phyloP scores from a whole-genome alignment of 139 green algal species.

The Pleodorina starrii region DNA sequence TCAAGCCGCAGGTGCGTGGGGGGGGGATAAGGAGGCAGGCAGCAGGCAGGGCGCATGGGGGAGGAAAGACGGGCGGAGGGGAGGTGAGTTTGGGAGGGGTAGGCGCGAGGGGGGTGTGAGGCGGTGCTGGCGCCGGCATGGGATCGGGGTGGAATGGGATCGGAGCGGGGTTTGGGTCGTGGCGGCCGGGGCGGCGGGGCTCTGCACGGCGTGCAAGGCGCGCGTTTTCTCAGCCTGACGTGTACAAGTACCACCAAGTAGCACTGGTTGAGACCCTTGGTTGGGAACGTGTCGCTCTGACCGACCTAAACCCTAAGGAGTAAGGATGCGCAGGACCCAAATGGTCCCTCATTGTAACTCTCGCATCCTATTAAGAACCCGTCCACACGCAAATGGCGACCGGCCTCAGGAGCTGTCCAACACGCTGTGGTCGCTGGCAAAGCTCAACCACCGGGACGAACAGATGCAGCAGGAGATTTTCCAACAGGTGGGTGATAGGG shows the following conservation, averaged over 20 bases:
- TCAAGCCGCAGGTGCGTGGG: slow-evolving; percentile 8
- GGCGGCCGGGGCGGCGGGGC: too few species aligned
- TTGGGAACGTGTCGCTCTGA: too few species aligned
- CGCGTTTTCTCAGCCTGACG: too few species aligned
- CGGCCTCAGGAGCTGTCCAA: slow-evolving; percentile 54
- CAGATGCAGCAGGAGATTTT: slow-evolving; percentile 8
- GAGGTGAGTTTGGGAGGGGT: too few species aligned
- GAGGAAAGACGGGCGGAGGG: too few species aligned
- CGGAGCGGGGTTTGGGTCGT: not conserved
- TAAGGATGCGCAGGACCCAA: too few species aligned
- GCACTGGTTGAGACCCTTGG: too few species aligned
- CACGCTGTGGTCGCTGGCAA: slow-evolving; percentile 35
- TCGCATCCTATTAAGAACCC: not conserved
- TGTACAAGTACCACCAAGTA: too few species aligned
- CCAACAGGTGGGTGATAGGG: not conserved
- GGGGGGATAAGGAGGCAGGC: not conserved
- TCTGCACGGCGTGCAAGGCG: too few species aligned
- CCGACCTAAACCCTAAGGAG: too few species aligned
- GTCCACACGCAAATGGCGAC: too few species aligned
- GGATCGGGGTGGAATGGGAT: not conserved
- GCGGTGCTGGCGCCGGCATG: not conserved
- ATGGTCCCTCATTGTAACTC: not conserved
- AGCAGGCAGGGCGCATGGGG: not conserved
- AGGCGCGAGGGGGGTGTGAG: not conserved
- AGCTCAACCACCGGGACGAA: not conserved